Base-by-base conservation (phyloP, 768 basidiomycete species). In the Trametopsis cervina region DNA sequence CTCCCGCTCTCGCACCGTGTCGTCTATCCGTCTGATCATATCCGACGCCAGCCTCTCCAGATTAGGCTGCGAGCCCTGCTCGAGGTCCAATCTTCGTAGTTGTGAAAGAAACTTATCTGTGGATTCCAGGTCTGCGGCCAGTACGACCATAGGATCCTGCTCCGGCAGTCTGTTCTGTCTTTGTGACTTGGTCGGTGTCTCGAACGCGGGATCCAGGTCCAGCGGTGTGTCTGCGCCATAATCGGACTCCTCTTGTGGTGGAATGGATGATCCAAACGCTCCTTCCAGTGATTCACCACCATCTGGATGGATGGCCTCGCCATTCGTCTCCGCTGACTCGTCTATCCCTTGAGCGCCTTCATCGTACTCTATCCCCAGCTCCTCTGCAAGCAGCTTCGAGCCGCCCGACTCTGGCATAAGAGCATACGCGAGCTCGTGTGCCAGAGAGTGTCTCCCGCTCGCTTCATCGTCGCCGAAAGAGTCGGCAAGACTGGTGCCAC, bases 291-390 rank as follows among this genome's bases (percentile, higher is more conserved):
- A 44, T 13, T 57, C 53, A 6, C 27, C 42, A 1, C 22, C 21
- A 25, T 27, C 38, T 15, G 44, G 47, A 24, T 33, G 18, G 17
- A 17, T 42, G 44, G 38, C 40, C 17, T 25, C 26, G 27, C 37
- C 56, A 24, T 57, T 54, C 29, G 67, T 62, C 18, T 68, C 64
- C 5, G 64, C 53, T 17, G 61, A 63, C 49, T 66, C 62, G 44
- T 64, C 57, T 39, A 27, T 40, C 23, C 48, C 50, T 40, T 50
- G 50, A 54, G 61, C 43, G 6, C 60, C 63, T 48, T 77, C 78
- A 59, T 86, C 89, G 54, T 86, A 90, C 60, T 91, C 89, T 52
- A 92, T 83, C 9, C 89, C 89, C 54, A 92, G 88, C 64, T 92
- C 90, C 65, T 91, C 89, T 11, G 86, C 86, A 4, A 92, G 72